Evolutionary conservation across 176 grass and related monocot genomes (phyloP), one percentile per base, ranked within the genome.

Genomic region (Carex myosuroides): DNA sequence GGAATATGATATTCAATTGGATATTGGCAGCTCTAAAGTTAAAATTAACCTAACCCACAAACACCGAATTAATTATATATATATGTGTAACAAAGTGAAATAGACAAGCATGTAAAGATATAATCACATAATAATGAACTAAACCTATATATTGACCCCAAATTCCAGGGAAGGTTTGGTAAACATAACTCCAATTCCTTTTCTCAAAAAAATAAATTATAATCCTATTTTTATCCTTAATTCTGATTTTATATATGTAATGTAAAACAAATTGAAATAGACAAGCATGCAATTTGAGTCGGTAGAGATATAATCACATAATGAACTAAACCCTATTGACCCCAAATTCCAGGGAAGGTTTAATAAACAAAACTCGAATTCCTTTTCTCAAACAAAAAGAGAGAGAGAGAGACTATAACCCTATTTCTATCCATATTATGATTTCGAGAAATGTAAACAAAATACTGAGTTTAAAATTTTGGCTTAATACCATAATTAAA

Each of bases 11-110:
- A 68, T 66, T 18, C 6, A 64, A 53, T 55, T 68, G 41, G 41
- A 81, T 21, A 83, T 62, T 68, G 22, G 52, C 13, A 68, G 63
- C 68, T 66, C 42, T 48, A 55, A 83, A 83, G 81, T 68, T 62
- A 83, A 66, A 66, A 44, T 18, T 83, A 46, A 83, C 81, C 81
- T 66, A 83, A 83, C 81, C 81, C 81, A 83, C 81, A 64, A 82
- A 46, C 59, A 82, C 33, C 60, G 29, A 48, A 82, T 64, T 29
- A 48, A 82, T 64, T 29, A 26, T 60, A 66, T 29, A 26, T 60
- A 66, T 46, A 12, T 82, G 39, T 46, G 0, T 39, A 62, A 81
- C 20, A 58, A 29, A 79, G 39, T 62, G 55, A 37, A 63, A 41
- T 63, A 39, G 59, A 67, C 24, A 82, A 82, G 60, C 41, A 35